Percentiles rank a stretch among this genome's conserved stretches.
Conservation (phyloP, 371 early-diverging fungal genomes). For the Mucor lusitanicus region DNA sequence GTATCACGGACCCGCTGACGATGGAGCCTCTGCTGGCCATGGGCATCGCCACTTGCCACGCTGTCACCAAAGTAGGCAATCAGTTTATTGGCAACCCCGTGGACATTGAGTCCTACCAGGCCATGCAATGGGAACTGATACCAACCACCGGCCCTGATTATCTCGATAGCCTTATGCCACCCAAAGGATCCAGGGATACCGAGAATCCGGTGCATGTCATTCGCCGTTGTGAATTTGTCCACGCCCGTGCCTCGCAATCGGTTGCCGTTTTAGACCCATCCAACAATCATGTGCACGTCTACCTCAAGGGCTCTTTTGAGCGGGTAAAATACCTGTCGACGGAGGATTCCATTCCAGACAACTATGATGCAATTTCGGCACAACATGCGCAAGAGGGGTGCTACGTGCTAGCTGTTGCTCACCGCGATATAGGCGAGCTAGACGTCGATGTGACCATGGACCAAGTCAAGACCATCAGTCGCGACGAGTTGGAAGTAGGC, state of each 20-base stretch:
- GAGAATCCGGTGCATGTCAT: slow-evolving; percentile 48
- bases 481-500: slow-evolving; percentile 72
- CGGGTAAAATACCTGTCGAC: slow-evolving; percentile 59
- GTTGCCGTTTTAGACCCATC: slow-evolving; percentile 66
- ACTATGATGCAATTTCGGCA: slow-evolving; percentile 61
- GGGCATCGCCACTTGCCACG: slow-evolving; percentile 69
- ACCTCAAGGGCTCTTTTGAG: slow-evolving; percentile 84
- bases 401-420: slow-evolving; percentile 79
- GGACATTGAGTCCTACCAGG: slow-evolving; percentile 67
- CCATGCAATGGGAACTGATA: slow-evolving; percentile 28
- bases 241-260: slow-evolving; percentile 84
- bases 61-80: slow-evolving; percentile 65
- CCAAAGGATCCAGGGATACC: slow-evolving; percentile 7
- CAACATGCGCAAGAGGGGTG: slow-evolving; percentile 75
- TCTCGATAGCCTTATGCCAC: slow-evolving; percentile 24
- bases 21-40: slow-evolving; percentile 56
- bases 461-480: slow-evolving; percentile 45
- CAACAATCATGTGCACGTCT: slow-evolving; percentile 61
- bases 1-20: slow-evolving; percentile 28
- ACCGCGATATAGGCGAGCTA: slow-evolving; percentile 52
- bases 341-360: slow-evolving; percentile 57
- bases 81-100: slow-evolving; percentile 83
- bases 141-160: slow-evolving; percentile 10
- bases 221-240: slow-evolving; percentile 90
- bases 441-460: slow-evolving; percentile 40